Evolutionary conservation across 805 yeast species (phyloP), one percentile per base, ranked within the genome.

Genomic region (Saccharomycopsis guyanensis): DNA sequence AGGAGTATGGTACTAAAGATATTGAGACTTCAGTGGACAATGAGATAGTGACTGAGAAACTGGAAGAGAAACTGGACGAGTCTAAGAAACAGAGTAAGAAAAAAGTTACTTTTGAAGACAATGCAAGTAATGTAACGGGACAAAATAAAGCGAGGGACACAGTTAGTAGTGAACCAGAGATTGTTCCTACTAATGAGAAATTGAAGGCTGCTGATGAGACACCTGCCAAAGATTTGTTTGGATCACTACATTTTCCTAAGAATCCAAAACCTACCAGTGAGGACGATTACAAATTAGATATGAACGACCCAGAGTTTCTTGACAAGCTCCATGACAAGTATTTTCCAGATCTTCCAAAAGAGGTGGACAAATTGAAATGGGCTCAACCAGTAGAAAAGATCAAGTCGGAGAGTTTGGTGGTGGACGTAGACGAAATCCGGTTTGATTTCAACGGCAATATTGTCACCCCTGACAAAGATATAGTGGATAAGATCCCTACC

Each of bases 391-490:
- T 81, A 0, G 68, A 74, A 22, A 70, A 74, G 1, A 51, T 62
- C 10, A 62, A 65, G 20, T 64, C 66, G 0, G 46, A 53, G 0
- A 57, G 53, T 10, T 54, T 80, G 42, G 74, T 83, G 3, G 31
- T 47, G 25, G 38, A 41, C 5, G 29, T 38, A 2, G 62, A 82
- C 3, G 87, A 84, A 43, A 67, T 91, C 59, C 68, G 99, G 52
- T 93, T 93, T 59, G 97, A 91, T 58, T 88, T 93, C 63, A 70
- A 78, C 42, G 98, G 97, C 8, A 70, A 85, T 55, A 61, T 93
- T 50, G 69, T 93, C 3, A 69, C 80, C 4, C 82, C 83, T 4
- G 62, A 69, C 0, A 70, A 77, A 42, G 68, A 78, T 25, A 25
- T 20, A 1, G 61, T 65, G 13, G 49, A 64, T 1, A 62, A 63